These are phyloP conservation scores for Vicia faba DNA, from an alignment of 306 rosid genomes.

Conservation along the genomic window DNA sequence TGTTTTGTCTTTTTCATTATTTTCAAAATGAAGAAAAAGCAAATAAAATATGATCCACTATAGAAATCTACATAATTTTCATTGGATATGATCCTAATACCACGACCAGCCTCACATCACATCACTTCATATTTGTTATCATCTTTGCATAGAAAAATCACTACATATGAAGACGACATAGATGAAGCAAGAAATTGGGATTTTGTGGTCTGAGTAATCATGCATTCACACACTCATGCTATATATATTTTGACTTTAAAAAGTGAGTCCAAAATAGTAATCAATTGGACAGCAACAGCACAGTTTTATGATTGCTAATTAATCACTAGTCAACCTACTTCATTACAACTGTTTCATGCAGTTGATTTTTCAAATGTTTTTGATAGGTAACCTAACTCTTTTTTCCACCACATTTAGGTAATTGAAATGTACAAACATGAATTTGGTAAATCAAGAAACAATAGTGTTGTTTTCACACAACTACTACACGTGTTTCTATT, in stretches of 20 bases:
- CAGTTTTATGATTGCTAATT: not conserved
- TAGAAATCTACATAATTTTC: too few relatives aligned
- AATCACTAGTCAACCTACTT: not conserved
- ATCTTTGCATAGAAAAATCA: too few relatives aligned
- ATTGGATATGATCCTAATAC: too few relatives aligned
- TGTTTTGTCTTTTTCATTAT: too few relatives aligned
- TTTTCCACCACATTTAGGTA: not conserved
- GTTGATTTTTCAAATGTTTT: not conserved
- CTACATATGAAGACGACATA: too few relatives aligned
- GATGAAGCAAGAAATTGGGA: not conserved
- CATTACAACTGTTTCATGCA: not conserved
- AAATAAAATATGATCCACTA: too few relatives aligned
- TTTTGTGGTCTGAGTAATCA: not conserved
- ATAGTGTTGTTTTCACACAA: not conserved
- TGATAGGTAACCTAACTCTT: not conserved
- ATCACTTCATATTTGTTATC: too few relatives aligned
- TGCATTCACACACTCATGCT: too few relatives aligned
- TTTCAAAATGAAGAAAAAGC: too few relatives aligned
- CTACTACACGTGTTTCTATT: constrained; percentile 3
- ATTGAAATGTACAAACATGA: constrained; percentile 7
- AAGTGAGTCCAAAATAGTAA: not conserved
- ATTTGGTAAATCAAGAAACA: not conserved
- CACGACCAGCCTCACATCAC: too few relatives aligned
- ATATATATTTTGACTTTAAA: too few relatives aligned
- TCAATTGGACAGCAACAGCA: not conserved